Evolutionary conservation across 2,329 filamentous ascomycete species (phyloP).

Genomic region (Aureobasidium sp.): DNA sequence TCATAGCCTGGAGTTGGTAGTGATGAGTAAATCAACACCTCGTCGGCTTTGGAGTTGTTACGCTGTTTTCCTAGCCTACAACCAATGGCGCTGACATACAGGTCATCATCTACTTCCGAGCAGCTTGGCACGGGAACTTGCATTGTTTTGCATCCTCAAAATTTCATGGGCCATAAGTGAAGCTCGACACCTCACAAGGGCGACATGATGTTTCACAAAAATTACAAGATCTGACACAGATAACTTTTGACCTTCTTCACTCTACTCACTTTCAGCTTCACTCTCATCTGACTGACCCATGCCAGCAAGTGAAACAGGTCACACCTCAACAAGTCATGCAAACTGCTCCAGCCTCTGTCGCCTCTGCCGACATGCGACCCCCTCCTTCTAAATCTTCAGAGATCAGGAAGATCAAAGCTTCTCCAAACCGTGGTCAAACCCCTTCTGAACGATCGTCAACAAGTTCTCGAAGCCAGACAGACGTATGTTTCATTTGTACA

Average conservation of each 20-base stretch:
- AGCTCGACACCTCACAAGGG: conserved; percentile 25
- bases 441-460: conserved; percentile 20
- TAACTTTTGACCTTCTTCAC: background rate
- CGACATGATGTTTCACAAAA: conserved; percentile 46
- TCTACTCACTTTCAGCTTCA: background rate
- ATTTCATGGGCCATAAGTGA: background rate
- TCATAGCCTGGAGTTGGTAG: background rate
- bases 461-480: conserved; percentile 14
- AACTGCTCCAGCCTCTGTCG: background rate
- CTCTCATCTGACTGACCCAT: background rate
- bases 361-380: background rate
- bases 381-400: background rate
- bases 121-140: background rate
- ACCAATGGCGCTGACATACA: conserved; percentile 28
- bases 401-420: conserved; percentile 3
- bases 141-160: background rate
- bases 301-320: background rate
- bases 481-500: conserved; percentile 28
- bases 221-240: conserved; percentile 70
- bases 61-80: conserved; percentile 8
- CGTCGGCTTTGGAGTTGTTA: conserved; percentile 16
- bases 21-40: conserved; percentile 15
- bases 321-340: background rate
- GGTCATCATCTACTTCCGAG: background rate
- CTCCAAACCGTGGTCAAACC: conserved; percentile 20